phyloP scores from a whole-genome alignment of 257 asterid genomes.

The Eustoma russellianum region DNA sequence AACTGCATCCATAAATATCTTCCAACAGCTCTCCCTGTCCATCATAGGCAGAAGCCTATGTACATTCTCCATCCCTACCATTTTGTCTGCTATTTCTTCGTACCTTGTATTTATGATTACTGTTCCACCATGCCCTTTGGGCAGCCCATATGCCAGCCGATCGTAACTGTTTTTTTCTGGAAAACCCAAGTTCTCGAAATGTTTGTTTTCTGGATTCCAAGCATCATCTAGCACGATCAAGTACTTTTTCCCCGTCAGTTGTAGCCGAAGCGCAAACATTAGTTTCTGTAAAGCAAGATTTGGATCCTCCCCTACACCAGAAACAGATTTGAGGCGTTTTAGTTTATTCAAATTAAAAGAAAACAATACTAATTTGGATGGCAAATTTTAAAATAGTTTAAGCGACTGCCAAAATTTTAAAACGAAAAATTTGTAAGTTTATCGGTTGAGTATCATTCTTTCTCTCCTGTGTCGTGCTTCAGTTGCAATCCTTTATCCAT shows the following conservation, averaged over 20 bases:
- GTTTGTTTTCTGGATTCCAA: slow-evolving; percentile 7
- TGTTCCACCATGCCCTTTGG: slow-evolving; percentile 25
- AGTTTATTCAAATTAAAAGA: too few species aligned
- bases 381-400: too few species aligned
- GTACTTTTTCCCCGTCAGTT: slow-evolving; percentile 26
- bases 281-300: slow-evolving; percentile 13
- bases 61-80: slow-evolving; percentile 26
- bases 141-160: slow-evolving; percentile 25
- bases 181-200: slow-evolving; percentile 11
- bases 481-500: too few species aligned
- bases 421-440: too few species aligned
- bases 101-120: slow-evolving; percentile 30
- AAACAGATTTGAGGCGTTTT: too few species aligned
- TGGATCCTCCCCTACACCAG: background rate
- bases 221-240: slow-evolving; percentile 41
- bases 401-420: too few species aligned
- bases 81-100: slow-evolving; percentile 11
- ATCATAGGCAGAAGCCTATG: slow-evolving; percentile 17
- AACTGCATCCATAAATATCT: slow-evolving; percentile 21
- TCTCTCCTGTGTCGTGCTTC: too few species aligned
- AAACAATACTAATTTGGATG: too few species aligned
- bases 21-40: slow-evolving; percentile 29
- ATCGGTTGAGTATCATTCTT: too few species aligned
- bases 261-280: slow-evolving; percentile 22
- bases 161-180: slow-evolving; percentile 6